A percentile compares a stretch with the other conserved stretches of the same genome.
Evolutionary conservation across 257 asterid genomes (phyloP).

Genomic region (Solanum lycopersicoides): DNA sequence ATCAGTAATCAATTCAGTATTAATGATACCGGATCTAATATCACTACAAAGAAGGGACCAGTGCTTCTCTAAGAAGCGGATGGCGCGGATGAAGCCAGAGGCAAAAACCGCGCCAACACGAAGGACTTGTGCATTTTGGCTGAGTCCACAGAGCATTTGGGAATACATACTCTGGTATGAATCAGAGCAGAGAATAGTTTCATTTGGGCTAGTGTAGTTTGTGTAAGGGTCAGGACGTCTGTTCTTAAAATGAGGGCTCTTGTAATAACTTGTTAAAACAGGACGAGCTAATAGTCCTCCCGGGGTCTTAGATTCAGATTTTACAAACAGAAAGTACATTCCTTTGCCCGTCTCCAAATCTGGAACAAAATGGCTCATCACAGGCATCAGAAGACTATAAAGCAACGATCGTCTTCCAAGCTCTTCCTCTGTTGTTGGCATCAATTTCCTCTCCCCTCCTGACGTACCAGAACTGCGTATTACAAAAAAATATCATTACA

Average conservation of each 20-base stretch:
- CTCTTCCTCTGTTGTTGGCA: constrained; percentile 30
- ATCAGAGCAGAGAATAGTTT: constrained; percentile 26
- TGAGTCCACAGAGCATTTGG: constrained; percentile 38
- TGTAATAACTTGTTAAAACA: constrained; percentile 28
- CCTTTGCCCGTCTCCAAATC: constrained; percentile 28
- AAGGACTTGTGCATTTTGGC: constrained; percentile 18
- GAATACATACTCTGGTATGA: constrained; percentile 38
- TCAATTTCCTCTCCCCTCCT: constrained; percentile 6
- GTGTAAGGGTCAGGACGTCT: constrained; percentile 26
- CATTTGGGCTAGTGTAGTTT: constrained; percentile 33
- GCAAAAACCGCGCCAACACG: constrained; percentile 34
- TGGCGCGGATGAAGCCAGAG: constrained; percentile 36
- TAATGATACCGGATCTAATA: constrained; percentile 18
- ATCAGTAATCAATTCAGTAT: constrained; percentile 12
- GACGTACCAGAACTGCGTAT: constrained; percentile 24
- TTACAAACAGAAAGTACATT: constrained; percentile 24
- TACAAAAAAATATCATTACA: background rate
- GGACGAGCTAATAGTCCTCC: constrained; percentile 29
- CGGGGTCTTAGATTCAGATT: constrained; percentile 27
- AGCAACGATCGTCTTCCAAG: constrained; percentile 19
- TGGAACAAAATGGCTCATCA: constrained; percentile 29
- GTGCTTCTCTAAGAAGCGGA: constrained; percentile 26
- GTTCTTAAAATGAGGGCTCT: constrained; percentile 19
- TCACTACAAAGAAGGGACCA: constrained; percentile 23
- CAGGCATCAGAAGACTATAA: constrained; percentile 33